Percentiles rank a stretch among this genome's conserved stretches.
phyloP scores from a whole-genome alignment of 2,329 filamentous ascomycete genomes.

The Westerdykella sp. region DNA sequence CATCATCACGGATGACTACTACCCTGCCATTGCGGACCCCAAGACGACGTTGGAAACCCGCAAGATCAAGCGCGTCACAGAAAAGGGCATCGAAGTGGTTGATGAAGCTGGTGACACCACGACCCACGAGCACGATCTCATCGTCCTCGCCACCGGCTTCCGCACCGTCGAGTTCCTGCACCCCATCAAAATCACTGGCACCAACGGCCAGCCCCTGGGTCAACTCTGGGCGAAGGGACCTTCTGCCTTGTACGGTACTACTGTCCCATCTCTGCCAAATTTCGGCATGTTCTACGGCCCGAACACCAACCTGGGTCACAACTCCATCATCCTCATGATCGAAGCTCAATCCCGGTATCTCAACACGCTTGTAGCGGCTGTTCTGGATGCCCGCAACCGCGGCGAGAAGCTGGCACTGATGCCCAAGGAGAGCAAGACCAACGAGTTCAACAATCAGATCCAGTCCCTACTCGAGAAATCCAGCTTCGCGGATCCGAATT shows the following conservation, averaged over 20 bases:
- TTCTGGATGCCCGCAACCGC: constrained; percentile 41
- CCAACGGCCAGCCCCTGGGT: constrained; percentile 37
- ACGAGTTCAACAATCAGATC: constrained; percentile 43
- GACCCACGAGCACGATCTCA: constrained; percentile 48
- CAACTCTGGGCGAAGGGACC: constrained; percentile 53
- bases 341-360: constrained; percentile 53
- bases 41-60: constrained; percentile 50
- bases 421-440: constrained; percentile 39
- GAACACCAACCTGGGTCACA: constrained; percentile 51
- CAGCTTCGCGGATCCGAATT: constrained; percentile 50
- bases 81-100: constrained; percentile 43
- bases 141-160: constrained; percentile 56
- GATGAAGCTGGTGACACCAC: constrained; percentile 22
- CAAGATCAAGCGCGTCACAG: constrained; percentile 43
- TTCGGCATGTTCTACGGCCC: constrained; percentile 55
- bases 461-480: constrained; percentile 41
- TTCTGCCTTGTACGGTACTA: constrained; percentile 47
- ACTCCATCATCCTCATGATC: constrained; percentile 57
- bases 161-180: constrained; percentile 54
- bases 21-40: constrained; percentile 42
- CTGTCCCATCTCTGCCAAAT: constrained; percentile 49
- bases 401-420: constrained; percentile 41
- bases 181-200: constrained; percentile 49
- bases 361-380: constrained; percentile 44
- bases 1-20: constrained; percentile 53